Evolutionary conservation across 148 eudicot genomes (phyloP), one percentile per base, ranked within the genome.

Genomic region (Fagopyrum tataricum): DNA sequence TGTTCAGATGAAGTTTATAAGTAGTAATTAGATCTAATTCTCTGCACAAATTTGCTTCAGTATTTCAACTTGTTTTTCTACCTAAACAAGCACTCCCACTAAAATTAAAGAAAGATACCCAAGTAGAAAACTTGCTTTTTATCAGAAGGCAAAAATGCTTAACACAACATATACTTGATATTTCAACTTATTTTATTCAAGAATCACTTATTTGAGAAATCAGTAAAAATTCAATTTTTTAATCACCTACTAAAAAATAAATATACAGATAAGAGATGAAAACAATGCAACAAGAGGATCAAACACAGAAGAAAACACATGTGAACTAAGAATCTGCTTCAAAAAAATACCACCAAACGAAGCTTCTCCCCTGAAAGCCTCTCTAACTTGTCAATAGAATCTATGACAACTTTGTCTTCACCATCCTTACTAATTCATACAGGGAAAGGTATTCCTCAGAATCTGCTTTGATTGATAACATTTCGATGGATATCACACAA

Each of bases 381-480:
- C 78, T 90, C 96, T 68, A 95, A 85, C 76, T 88, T 86, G 42
- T 84, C 91, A 72, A 90, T 74, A 24, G 96, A 90, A 69, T 88
- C 88, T 72, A 95, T 90, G 42, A 95, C 90, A 70, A 81, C 80
- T 72, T 73, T 79, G 77, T 92, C 97, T 76, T 82, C 86, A 23
- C 96, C 93, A 79, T 95, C 94, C 24, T 88, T 87, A 79, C 97
- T 95, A 70, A 84, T 83, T 97, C 97, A 92, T 13, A 92, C 75
- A 23, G 97, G 99, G 79, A 95, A 94, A 79, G 99, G 98, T 12
- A 96, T 95, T 31, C 97, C 99, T 96, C 99, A 95, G 76, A 91
- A 95, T 81, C 99, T 84, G 83, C 97, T 95, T 79, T 97, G 87
- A 81, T 96, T 91, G 31, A 95, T 88, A 46, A 96, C 96, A 97